Evolutionary conservation across 352 stramenopile genomes (phyloP).

Genomic region (Phytophthora chlamydospora): DNA sequence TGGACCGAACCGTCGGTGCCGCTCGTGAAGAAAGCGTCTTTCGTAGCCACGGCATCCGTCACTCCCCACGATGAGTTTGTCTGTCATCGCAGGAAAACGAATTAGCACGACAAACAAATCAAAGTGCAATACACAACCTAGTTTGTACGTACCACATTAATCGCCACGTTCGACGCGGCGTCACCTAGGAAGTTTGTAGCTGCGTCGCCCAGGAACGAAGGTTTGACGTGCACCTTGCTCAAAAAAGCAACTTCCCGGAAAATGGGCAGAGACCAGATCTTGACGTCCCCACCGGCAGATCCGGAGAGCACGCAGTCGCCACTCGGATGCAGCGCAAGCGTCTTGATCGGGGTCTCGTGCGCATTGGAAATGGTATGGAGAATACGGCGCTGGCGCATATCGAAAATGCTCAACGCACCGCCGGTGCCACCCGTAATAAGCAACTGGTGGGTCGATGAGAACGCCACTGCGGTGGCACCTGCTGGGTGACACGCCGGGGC

Average conservation of each 20-base stretch:
- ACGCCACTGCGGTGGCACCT: constrained; percentile 74
- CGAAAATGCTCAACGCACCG: constrained; percentile 84
- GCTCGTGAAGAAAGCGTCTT: constrained; percentile 86
- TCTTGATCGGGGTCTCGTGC: constrained; percentile 87
- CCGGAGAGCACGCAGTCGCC: constrained; percentile 85
- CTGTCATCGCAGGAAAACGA: constrained; percentile 29
- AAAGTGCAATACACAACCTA: background rate
- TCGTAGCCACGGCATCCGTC: constrained; percentile 78
- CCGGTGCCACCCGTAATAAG: constrained; percentile 83
- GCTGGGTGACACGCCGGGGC: constrained; percentile 77
- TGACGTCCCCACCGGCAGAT: constrained; percentile 83
- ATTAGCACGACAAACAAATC: background rate
- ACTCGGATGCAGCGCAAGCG: constrained; percentile 75
- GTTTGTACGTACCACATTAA: constrained; percentile 72
- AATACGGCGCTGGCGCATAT: constrained; percentile 87
- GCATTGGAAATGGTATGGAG: constrained; percentile 85
- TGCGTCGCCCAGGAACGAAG: constrained; percentile 79
- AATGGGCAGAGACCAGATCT: constrained; percentile 89
- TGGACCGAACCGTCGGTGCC: constrained; percentile 85
- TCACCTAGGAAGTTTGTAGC: constrained; percentile 81
- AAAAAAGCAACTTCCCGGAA: constrained; percentile 82
- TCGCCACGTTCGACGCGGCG: constrained; percentile 84
- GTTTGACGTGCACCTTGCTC: constrained; percentile 79
- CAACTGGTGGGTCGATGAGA: constrained; percentile 81
- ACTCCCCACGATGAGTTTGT: constrained; percentile 86